A percentile compares a stretch with the other conserved stretches of the same genome.
These are phyloP conservation scores for Rheum nobile DNA, from an alignment of 148 eudicot genomes.

Conservation along the genomic window DNA sequence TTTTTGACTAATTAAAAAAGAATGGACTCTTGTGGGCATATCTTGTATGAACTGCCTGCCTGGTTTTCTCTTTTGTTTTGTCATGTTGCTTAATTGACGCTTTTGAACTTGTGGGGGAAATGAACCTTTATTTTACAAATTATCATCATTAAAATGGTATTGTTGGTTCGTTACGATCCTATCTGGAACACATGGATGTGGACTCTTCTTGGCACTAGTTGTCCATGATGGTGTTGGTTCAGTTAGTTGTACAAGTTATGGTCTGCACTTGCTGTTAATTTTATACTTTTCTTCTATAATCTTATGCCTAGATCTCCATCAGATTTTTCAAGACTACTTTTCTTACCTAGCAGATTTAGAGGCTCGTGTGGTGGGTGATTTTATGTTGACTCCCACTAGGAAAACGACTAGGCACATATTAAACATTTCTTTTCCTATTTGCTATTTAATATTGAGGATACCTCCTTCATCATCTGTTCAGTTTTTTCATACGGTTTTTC, in stretches of 20 bases:
- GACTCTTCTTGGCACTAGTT: neutral
- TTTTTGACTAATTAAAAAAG: neutral
- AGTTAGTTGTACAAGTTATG: neutral
- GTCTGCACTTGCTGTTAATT: neutral
- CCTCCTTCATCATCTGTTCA: neutral
- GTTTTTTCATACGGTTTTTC: no score
- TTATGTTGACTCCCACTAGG: no score
- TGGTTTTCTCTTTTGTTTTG: neutral
- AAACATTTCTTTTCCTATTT: neutral
- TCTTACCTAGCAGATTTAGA: neutral
- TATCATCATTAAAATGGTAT: no score
- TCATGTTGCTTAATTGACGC: neutral
- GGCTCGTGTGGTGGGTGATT: neutral
- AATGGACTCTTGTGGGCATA: neutral
- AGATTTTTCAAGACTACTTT: neutral
- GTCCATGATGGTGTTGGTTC: neutral
- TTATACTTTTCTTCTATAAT: neutral
- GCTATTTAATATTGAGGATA: neutral
- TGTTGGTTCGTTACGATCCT: no score
- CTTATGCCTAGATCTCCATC: neutral
- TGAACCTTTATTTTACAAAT: neutral
- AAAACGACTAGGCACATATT: no score
- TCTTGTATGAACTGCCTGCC: neutral
- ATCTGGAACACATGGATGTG: no score
- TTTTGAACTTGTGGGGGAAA: neutral